These are phyloP conservation scores for Leptomonas seymouri DNA, from an alignment of 208 protist genomes.

Conservation along the genomic window DNA sequence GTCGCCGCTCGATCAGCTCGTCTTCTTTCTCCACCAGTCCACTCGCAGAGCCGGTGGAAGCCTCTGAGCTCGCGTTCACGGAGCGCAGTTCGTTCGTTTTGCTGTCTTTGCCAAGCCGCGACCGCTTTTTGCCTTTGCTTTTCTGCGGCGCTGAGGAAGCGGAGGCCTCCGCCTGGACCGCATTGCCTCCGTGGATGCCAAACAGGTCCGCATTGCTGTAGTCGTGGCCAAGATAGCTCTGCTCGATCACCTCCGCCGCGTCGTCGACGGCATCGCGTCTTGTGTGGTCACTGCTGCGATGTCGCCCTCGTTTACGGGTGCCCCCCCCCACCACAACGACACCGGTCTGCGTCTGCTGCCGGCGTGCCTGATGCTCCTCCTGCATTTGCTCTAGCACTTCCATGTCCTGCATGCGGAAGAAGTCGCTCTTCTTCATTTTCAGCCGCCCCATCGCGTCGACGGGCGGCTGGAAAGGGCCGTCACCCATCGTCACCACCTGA, in stretches of 20 bases:
- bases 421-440: constrained; percentile 85
- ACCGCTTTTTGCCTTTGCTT: neutral
- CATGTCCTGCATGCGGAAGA: constrained; percentile 82
- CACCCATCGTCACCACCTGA: constrained; percentile 31
- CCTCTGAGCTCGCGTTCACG: neutral
- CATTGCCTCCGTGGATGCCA: neutral
- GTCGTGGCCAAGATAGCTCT: constrained; percentile 48
- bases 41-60: neutral
- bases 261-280: constrained; percentile 22
- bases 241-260: constrained; percentile 36
- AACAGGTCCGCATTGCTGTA: constrained; percentile 30
- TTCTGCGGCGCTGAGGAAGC: neutral
- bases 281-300: neutral
- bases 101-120: neutral
- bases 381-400: constrained; percentile 79
- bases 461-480: constrained; percentile 55
- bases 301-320: constrained; percentile 23
- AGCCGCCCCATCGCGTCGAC: constrained; percentile 51
- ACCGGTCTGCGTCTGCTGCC: constrained; percentile 22
- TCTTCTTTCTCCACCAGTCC: constrained; percentile 16
- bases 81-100: no score
- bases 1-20: constrained; percentile 28
- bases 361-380: constrained; percentile 73
- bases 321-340: constrained; percentile 17
- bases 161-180: neutral